phyloP scores from a whole-genome alignment of 192 early-diverging fungal genomes.

The Coemansia furcata region DNA sequence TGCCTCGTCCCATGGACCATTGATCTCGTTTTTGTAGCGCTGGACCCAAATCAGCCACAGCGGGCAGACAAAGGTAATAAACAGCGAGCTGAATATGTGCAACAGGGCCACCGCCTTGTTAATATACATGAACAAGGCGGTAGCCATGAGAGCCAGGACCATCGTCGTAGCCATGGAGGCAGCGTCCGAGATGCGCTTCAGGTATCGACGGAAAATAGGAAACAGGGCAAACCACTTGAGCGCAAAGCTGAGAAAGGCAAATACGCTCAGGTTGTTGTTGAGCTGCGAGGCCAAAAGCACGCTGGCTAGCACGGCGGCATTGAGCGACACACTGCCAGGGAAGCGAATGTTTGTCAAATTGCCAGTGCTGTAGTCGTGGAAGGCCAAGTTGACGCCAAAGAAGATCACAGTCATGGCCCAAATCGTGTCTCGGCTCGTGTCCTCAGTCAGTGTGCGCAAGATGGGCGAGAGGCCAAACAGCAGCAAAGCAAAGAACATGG shows the following conservation, averaged over 20 bases:
- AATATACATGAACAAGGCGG: conserved; percentile 66
- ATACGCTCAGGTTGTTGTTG: conserved; percentile 78
- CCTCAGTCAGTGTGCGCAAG: conserved; percentile 84
- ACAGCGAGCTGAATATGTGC: conserved; percentile 66
- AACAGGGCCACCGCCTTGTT: conserved; percentile 67
- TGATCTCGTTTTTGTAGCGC: conserved; percentile 96
- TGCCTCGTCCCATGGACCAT: conserved; percentile 98
- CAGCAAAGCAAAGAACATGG: conserved; percentile 70
- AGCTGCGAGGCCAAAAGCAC: conserved; percentile 88
- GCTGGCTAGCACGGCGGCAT: conserved; percentile 92
- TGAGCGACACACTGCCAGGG: conserved; percentile 94
- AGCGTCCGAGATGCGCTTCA: conserved; percentile 58
- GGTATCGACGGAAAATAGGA: conserved; percentile 82
- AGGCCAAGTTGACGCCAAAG: conserved; percentile 83
- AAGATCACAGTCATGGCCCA: conserved; percentile 86
- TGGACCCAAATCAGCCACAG: conserved; percentile 90
- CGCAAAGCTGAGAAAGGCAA: conserved; percentile 82
- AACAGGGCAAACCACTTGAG: conserved; percentile 94
- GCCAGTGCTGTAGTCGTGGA: conserved; percentile 78
- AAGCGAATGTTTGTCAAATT: conserved; percentile 59
- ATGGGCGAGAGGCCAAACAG: conserved; percentile 86
- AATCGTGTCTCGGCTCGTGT: conserved; percentile 88
- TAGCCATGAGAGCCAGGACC: conserved; percentile 59
- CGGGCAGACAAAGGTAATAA: conserved; percentile 85
- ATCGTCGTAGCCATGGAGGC: conserved; percentile 59